Conservation (phyloP, 352 stramenopile species). For the Phytopythium aichiense region DNA sequence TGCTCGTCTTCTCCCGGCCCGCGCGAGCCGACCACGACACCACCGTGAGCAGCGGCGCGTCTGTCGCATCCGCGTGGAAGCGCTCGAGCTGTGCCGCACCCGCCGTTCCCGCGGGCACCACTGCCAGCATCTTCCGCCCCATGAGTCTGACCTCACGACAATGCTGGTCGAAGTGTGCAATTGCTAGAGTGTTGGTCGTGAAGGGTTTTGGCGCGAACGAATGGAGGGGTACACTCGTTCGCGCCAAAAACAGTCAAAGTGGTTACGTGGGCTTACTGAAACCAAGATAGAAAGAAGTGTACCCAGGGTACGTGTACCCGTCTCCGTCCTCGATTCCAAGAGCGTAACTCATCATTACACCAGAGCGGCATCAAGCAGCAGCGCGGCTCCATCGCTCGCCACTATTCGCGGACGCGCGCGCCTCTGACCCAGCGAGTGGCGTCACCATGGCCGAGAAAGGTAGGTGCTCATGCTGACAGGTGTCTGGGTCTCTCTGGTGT, state of each 20-base stretch:
- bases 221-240: neutral
- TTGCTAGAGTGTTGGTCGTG: neutral
- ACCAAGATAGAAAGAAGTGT: no score
- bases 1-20: conserved; percentile 11
- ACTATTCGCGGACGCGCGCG: neutral
- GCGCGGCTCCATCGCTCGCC: neutral
- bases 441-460: conserved; percentile 28
- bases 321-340: neutral
- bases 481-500: no score
- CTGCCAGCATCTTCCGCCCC: conserved; percentile 39
- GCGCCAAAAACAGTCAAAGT: neutral
- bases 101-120: conserved; percentile 39
- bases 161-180: neutral
- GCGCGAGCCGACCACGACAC: conserved; percentile 39
- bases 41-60: conserved; percentile 44
- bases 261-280: neutral
- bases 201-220: neutral
- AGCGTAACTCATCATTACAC: conserved; percentile 5
- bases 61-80: conserved; percentile 61
- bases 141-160: conserved; percentile 11
- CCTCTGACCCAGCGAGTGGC: neutral
- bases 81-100: conserved; percentile 37
- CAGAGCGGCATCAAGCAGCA: neutral
- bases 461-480: neutral
- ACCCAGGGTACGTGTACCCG: neutral